Base-by-base conservation (phyloP, 2,329 filamentous ascomycete genomes). In the Blastomyces silverae region DNA sequence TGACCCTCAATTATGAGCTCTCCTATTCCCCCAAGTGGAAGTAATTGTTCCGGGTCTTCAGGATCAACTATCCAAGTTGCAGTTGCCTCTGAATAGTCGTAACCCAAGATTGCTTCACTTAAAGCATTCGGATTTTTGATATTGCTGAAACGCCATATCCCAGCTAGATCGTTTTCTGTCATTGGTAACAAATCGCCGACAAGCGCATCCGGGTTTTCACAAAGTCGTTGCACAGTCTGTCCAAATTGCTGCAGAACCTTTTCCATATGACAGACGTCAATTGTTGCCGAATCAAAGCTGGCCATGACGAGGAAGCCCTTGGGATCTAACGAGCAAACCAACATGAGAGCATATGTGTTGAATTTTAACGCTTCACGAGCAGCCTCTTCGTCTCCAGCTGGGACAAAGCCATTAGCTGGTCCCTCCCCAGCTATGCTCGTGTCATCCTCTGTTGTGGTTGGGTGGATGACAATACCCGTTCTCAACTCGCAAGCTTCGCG, bases 291-390 rank as follows among this genome's bases (percentile, higher is more conserved):
- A 70, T 87, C 85, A 68, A 87, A 87, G 70, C 84, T 86, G 0
- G 85, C 85, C 83, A 86, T 86, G 64, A 85, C 76, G 48, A 84
- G 73, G 74, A 87, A 85, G 0, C 85, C 84, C 57, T 81, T 77
- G 20, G 80, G 76, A 58, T 85, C 82, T 11, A 87, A 75, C 0
- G 83, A 84, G 71, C 84, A 87, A 6, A 86, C 85, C 42, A 87
- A 75, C 84, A 87, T 87, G 50, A 87, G 78, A 1, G 83, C 80
- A 71, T 87, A 87, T 0, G 78, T 78, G 64, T 80, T 80, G 70
- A 80, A 80, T 64, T 80, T 78, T 0, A 87, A 78, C 0, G 85
- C 85, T 70, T 87, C 85, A 60, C 83, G 79, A 0, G 83, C 84
- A 0, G 83, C 84, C 67, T 87, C 85, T 0, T 77, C 79, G 64